Base-by-base conservation (phyloP, 495 filamentous ascomycete genomes). In the Tuber indicum region DNA sequence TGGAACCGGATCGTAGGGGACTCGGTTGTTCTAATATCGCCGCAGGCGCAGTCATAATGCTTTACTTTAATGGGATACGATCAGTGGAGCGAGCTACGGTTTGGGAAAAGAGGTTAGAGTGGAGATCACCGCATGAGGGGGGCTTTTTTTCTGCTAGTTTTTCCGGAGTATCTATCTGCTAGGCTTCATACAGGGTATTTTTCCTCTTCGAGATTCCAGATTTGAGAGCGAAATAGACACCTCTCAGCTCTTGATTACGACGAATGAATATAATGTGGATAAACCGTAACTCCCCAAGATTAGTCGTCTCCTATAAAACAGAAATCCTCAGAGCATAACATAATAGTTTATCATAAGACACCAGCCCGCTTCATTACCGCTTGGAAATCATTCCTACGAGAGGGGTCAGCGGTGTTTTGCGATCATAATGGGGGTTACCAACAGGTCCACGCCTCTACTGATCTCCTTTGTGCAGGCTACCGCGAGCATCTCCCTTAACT, bases 11-110 rank as follows among this genome's bases (percentile, higher is more conserved):
- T 72, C 32, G 66, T 75, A 97, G 95, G 95, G 77, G 95, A 99
- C 84, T 97, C 94, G 52, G 95, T 99, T 41, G 96, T 99, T 75
- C 89, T 99, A 81, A 97, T 99, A 80, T 97, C 94, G 49, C 93
- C 94, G 12, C 90, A 92, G 82, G 86, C 90, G 72, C 86, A 84
- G 84, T 82, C 77, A 80, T 80, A 70, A 79, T 79, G 74, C 66
- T 72, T 66, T 66, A 16, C n/a, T 62, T 62, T 62, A 62, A 66
- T 36, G 58, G 6, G 26, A 17, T 36, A 7, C 58, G 58, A 36
- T 66, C 4, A 3, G 26, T 32, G 26, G 58, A 36, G 26, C 12
- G 58, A 66, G 58, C 58, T 66, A 36, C 5, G 26, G 58, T 66
- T 66, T 8, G 26, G 58, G 58, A 26, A 6, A 62, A 62, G 58